Conservation (phyloP, 345 rosid species). For the Noccaea bulbosa region DNA sequence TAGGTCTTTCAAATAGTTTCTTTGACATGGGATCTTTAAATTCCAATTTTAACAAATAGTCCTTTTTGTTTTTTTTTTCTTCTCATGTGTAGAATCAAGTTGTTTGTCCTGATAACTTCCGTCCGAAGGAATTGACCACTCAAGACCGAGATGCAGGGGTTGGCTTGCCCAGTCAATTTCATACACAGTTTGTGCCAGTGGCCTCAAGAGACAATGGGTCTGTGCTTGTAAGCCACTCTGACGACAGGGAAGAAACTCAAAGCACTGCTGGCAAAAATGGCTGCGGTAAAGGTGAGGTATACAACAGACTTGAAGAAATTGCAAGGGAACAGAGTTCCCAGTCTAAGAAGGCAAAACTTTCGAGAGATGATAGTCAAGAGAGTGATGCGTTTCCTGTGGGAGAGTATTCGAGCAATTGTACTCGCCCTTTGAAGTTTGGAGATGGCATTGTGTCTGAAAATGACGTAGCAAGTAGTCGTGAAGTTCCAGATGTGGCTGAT, state of each 20-base stretch:
- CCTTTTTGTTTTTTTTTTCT: neutral
- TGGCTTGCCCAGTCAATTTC: constrained; percentile 70
- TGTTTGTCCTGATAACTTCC: constrained; percentile 61
- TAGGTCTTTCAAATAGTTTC: constrained; percentile 27
- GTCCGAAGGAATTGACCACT: constrained; percentile 72
- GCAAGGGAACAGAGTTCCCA: constrained; percentile 41
- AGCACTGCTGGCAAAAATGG: constrained; percentile 35
- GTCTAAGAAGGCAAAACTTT: constrained; percentile 63
- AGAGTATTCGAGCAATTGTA: constrained; percentile 45
- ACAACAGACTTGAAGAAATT: constrained; percentile 43
- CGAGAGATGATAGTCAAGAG: constrained; percentile 45
- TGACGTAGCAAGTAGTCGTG: constrained; percentile 52
- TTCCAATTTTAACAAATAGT: constrained; percentile 9
- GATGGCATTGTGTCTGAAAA: constrained; percentile 44
- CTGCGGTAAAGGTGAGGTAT: constrained; percentile 38
- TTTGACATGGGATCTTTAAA: constrained; percentile 12
- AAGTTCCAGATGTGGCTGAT: constrained; percentile 87
- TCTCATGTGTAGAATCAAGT: constrained; percentile 66
- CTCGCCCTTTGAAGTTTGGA: constrained; percentile 41
- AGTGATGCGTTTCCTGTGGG: constrained; percentile 45
- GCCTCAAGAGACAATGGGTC: constrained; percentile 56
- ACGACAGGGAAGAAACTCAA: constrained; percentile 44
- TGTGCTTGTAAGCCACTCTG: constrained; percentile 57
- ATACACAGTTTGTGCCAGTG: constrained; percentile 60
- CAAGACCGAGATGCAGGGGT: constrained; percentile 70